These are phyloP conservation scores for Barnettozyma siamensis DNA, from an alignment of 805 yeast genomes.

Conservation along the genomic window DNA sequence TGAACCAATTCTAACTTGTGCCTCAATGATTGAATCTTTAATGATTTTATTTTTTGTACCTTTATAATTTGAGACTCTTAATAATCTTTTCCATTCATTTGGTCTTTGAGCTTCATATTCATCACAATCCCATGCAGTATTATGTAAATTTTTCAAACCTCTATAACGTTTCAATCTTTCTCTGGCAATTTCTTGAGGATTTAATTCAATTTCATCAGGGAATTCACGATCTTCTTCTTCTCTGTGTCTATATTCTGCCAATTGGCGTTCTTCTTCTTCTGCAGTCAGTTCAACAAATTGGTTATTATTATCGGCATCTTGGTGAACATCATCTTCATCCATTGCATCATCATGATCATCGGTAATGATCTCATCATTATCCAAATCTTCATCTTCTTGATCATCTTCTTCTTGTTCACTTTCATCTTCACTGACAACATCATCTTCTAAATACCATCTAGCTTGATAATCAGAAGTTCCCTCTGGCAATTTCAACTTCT, in stretches of 20 bases:
- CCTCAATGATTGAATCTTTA: slow-evolving; percentile 48
- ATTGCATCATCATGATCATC: slow-evolving; percentile 21
- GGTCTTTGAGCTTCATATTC: slow-evolving; percentile 78
- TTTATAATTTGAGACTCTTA: slow-evolving; percentile 70
- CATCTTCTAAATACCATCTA: slow-evolving; percentile 69
- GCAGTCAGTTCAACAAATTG: slow-evolving; percentile 71
- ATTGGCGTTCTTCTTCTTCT: slow-evolving; percentile 80
- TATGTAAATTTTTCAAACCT: slow-evolving; percentile 78
- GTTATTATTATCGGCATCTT: slow-evolving; percentile 31
- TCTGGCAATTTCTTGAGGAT: slow-evolving; percentile 68
- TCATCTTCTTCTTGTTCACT: slow-evolving; percentile 25
- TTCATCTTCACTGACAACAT: slow-evolving; percentile 18
- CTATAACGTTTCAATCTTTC: slow-evolving; percentile 75
- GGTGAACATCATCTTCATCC: slow-evolving; percentile 24
- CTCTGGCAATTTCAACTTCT: slow-evolving; percentile 50
- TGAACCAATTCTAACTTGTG: slow-evolving; percentile 56
- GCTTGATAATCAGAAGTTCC: slow-evolving; percentile 80
- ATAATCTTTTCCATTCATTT: slow-evolving; percentile 65
- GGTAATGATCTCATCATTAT: slow-evolving; percentile 28
- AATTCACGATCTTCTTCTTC: slow-evolving; percentile 85
- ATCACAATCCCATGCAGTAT: slow-evolving; percentile 82
- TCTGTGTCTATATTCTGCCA: slow-evolving; percentile 56
- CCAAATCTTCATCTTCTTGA: slow-evolving; percentile 25
- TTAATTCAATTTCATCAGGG: slow-evolving; percentile 91
- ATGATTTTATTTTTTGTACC: slow-evolving; percentile 64